Evolutionary conservation across 495 filamentous ascomycete genomes (phyloP).

Genomic region (Penicillium mononematosum): DNA sequence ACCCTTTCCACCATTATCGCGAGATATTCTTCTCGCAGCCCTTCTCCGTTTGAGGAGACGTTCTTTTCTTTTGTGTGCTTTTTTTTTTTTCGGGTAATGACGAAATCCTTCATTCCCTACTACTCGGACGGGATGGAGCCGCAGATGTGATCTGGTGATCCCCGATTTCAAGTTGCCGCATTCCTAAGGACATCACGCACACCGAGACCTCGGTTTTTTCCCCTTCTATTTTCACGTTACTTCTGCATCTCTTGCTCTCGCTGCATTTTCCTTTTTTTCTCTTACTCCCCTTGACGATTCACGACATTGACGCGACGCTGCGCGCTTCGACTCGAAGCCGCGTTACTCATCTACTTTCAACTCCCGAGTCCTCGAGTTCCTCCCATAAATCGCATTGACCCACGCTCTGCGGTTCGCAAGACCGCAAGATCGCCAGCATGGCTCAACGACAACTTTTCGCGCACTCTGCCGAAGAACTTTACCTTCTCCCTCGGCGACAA

Average conservation of each 20-base stretch:
- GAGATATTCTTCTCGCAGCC: slow-evolving; percentile 16
- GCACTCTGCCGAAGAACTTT: slow-evolving; percentile 65
- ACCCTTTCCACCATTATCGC: slow-evolving; percentile 16
- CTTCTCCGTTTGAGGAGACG: slow-evolving; percentile 18
- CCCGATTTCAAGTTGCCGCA: slow-evolving; percentile 29
- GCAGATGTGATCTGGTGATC: slow-evolving; percentile 35
- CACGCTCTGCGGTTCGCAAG: slow-evolving; percentile 15
- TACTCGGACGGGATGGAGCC: slow-evolving; percentile 27
- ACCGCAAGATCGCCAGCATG: slow-evolving; percentile 37
- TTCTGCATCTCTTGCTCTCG: slow-evolving; percentile 26
- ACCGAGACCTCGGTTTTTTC: slow-evolving; percentile 22
- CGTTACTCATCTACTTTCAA: slow-evolving; percentile 6
- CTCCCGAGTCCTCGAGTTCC: not conserved
- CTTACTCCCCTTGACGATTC: slow-evolving; percentile 29
- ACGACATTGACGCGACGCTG: slow-evolving; percentile 36
- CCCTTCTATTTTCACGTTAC: slow-evolving; percentile 17
- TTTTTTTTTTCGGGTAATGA: slow-evolving; percentile 27
- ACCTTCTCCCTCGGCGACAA: slow-evolving; percentile 57
- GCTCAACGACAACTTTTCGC: slow-evolving; percentile 56
- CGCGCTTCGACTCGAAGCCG: slow-evolving; percentile 22
- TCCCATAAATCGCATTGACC: slow-evolving; percentile 18
- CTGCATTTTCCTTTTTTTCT: slow-evolving; percentile 31
- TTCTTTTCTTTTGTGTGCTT: slow-evolving; percentile 24
- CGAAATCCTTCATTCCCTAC: slow-evolving; percentile 21
- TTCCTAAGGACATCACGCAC: slow-evolving; percentile 25